Base-by-base conservation (phyloP, 805 yeast species). In the Candida insectorum region DNA sequence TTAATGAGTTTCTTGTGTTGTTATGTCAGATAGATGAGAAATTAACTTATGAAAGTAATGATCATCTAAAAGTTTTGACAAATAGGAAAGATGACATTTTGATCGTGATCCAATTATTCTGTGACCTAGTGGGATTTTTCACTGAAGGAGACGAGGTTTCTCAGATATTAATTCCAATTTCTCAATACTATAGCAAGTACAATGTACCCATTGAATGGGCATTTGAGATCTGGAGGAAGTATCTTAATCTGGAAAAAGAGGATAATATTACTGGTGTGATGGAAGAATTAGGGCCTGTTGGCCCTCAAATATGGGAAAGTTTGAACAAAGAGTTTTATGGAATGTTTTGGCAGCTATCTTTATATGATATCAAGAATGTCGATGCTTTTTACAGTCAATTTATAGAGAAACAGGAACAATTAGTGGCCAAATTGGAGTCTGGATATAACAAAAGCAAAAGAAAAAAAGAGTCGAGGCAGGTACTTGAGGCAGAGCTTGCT, bases 141-240 rank as follows among this genome's bases (percentile, higher is more conserved):
- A 59, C 74, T 6, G 45, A 55, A 2, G 40, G 58, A 33, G 49
- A 48, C 9, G 46, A 54, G 1, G 63, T 74, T 23, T 37, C 46
- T 0, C 33, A 51, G 0, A 48, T 59, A 6, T 57, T 81, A 43
- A 34, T 69, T 1, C 51, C 76, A 1, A 51, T 76, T 14, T 54
- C 56, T 9, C 60, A 58, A 3, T 56, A 83, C 24, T 48, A 66
- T 2, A 43, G 49, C 3, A 53, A 65, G 2, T 77, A 66, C 41
- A 59, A 65, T 2, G 61, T 82, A 6, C 65, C 75, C 3, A 55
- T 74, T 0, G 68, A 70, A 13, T 81, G 91, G 86, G 79, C 79
- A 0, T 86, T 85, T 58, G 85, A 81, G 41, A 49, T 86, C 2
- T 87, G 95, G 95, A 71, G 96, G 51, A 50, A 54, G 42, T 60